Evolutionary conservation across 352 stramenopile species (phyloP).

Genomic region (Proteromonas lacertae): DNA sequence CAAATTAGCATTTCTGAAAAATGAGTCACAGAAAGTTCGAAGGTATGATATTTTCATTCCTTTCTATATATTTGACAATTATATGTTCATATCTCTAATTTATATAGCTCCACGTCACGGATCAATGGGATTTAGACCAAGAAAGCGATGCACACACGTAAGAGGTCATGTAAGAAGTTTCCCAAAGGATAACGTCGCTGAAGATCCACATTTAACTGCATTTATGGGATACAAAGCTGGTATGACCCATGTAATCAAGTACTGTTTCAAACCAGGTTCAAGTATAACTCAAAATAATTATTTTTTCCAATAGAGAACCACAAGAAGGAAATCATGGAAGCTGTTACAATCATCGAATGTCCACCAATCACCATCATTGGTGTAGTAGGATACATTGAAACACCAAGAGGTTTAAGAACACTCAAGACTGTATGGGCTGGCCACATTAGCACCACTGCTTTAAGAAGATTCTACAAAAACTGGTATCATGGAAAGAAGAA

Average conservation of each 20-base stretch:
- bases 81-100: too few relatives aligned
- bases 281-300: too few relatives aligned
- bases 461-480: slow-evolving; percentile 99
- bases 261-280: slow-evolving; percentile 87
- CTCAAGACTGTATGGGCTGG: slow-evolving; percentile 96
- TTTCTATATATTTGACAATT: too few relatives aligned
- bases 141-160: slow-evolving; percentile 99
- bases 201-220: slow-evolving; percentile 77
- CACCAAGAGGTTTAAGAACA: slow-evolving; percentile 78
- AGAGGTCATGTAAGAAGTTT: slow-evolving; percentile 91
- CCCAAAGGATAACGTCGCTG: slow-evolving; percentile 65
- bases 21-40: too few relatives aligned
- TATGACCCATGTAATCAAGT: slow-evolving; percentile 98
- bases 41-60: too few relatives aligned
- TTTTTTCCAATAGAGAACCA: too few relatives aligned
- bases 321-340: slow-evolving; percentile 98
- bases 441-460: slow-evolving; percentile 92
- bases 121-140: slow-evolving; percentile 90
- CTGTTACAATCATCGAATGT: slow-evolving; percentile 94
- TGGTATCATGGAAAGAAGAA: slow-evolving; percentile 99
- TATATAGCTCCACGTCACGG: slow-evolving; percentile 69
- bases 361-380: slow-evolving; percentile 96
- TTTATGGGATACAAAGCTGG: slow-evolving; percentile 99
- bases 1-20: too few relatives aligned
- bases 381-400: slow-evolving; percentile 98